Base-by-base conservation (phyloP, 2,329 filamentous ascomycete species). In the Pyricularia pennisetigena region DNA sequence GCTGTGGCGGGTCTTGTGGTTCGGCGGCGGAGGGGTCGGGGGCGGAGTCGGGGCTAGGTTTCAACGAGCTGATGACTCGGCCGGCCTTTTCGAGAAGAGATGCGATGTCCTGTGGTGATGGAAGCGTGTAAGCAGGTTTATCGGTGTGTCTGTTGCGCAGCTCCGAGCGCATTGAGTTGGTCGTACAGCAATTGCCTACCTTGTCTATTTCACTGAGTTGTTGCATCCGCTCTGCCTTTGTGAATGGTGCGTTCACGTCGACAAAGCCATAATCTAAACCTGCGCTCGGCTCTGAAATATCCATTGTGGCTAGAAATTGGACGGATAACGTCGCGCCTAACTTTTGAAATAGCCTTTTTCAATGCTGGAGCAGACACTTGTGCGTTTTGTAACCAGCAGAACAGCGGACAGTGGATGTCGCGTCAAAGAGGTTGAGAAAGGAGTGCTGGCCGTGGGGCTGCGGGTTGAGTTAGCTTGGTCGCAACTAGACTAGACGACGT, bases 131-230 rank as follows among this genome's bases (percentile, higher is more conserved):
- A 70, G 68, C 32, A n/a, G 23, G 29, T 54, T n/a, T 26, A 6
- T 4, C 5, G 30, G n/a, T 14, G 3, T 23, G 3, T n/a, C n/a
- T n/a, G n/a, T n/a, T 57, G 24, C 7, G 23, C 16, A 10, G 23
- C 16, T 54, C 23, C 7, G 65, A 54, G 41, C 41, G 20, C 4
- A 1, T 5, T 20, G 20, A 54, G 20, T n/a, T 23, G n/a, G 28
- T 7, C 16, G 24, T 23, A 23, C 54, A 3, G n/a, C 49, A 28
- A 69, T 57, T 75, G 88, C 88, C 74, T 86, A 89, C 88, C 74
- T 86, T 86, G 79, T 96, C 93, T 73, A 97, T 91, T 61, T 89
- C 87, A 72, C 89, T 90, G 68, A 97, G 86, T 74, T 96, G 92
- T 69, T 89, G 83, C 71, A 97, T 93, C 71, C 91, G 91, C 76